A percentile compares a stretch with the other conserved stretches of the same genome.
Evolutionary conservation across 73 alveolate genomes (phyloP).

Genomic region (Loxodes magnus): DNA sequence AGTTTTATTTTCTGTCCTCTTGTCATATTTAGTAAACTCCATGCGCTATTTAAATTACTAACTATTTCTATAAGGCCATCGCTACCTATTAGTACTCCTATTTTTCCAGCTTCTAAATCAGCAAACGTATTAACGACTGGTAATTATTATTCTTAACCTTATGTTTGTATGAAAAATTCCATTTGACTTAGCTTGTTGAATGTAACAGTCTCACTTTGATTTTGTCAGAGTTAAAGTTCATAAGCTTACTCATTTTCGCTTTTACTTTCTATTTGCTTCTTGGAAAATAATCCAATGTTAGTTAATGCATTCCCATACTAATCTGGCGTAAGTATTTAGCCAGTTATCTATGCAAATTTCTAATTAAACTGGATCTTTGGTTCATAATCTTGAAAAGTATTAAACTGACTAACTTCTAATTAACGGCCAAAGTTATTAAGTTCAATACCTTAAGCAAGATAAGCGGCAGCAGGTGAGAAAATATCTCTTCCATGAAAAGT

Average conservation of each 20-base stretch:
- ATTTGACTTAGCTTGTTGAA: background rate
- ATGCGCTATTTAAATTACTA: slow-evolving; percentile 1
- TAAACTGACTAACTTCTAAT: too few species aligned
- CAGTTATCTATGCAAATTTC: background rate
- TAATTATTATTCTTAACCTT: background rate
- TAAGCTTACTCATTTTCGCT: too few species aligned
- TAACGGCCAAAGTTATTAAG: background rate
- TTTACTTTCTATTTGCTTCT: background rate
- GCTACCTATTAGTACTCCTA: background rate
- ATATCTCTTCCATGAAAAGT: slow-evolving; percentile 15
- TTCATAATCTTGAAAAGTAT: background rate
- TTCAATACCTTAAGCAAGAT: background rate
- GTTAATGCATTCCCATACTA: slow-evolving; percentile 2
- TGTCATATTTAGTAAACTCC: background rate
- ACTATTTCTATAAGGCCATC: slow-evolving; percentile 5
- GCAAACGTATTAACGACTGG: background rate
- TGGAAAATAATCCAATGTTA: background rate
- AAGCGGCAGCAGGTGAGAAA: slow-evolving; percentile 10
- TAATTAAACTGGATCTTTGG: too few species aligned
- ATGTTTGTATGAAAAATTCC: background rate
- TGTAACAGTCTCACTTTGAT: too few species aligned
- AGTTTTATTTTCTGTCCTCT: too few species aligned
- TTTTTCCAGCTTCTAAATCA: background rate
- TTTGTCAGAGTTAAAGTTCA: too few species aligned
- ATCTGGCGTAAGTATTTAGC: slow-evolving; percentile 7